phyloP scores from a whole-genome alignment of 106 monocot genomes.

The Acorus calamus region DNA sequence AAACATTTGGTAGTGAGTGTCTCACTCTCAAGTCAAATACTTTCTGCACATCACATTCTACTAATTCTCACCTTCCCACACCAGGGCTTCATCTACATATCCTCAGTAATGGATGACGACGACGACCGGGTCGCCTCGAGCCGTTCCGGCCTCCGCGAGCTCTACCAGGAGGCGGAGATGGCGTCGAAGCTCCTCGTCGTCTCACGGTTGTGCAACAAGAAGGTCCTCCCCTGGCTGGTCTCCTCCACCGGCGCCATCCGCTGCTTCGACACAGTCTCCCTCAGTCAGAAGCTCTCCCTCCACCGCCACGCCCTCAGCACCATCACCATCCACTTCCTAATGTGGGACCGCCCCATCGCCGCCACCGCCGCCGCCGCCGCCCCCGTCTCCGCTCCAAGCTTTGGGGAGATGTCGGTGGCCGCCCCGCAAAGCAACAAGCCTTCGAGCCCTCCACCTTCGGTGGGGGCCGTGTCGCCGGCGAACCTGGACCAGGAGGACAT shows the following conservation, averaged over 20 bases:
- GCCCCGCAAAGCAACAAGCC: background rate
- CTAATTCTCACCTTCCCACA: too few relatives aligned
- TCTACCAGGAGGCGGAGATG: slow-evolving; percentile 12
- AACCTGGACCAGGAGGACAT: background rate
- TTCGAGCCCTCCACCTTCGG: background rate
- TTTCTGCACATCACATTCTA: too few relatives aligned
- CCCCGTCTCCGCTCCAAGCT: background rate
- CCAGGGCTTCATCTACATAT: too few relatives aligned
- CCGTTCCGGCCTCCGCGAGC: slow-evolving; percentile 13
- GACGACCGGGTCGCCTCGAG: background rate
- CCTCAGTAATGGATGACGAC: background rate
- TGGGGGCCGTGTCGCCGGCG: slow-evolving; percentile 6
- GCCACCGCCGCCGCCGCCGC: background rate
- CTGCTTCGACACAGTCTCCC: slow-evolving; percentile 25
- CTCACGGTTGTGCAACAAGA: slow-evolving; percentile 24
- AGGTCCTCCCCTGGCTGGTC: slow-evolving; percentile 23
- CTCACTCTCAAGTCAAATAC: too few relatives aligned
- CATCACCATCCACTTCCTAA: slow-evolving; percentile 19
- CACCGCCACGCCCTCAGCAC: slow-evolving; percentile 22
- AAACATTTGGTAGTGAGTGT: too few relatives aligned
- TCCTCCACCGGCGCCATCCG: slow-evolving; percentile 23
- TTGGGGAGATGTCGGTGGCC: background rate
- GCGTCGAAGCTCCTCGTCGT: slow-evolving; percentile 15
- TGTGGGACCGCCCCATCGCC: slow-evolving; percentile 10
- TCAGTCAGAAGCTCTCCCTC: slow-evolving; percentile 28